Evolutionary conservation across 1,284 basidiomycete species (phyloP).

Genomic region (Apiotrichum brassicae): DNA sequence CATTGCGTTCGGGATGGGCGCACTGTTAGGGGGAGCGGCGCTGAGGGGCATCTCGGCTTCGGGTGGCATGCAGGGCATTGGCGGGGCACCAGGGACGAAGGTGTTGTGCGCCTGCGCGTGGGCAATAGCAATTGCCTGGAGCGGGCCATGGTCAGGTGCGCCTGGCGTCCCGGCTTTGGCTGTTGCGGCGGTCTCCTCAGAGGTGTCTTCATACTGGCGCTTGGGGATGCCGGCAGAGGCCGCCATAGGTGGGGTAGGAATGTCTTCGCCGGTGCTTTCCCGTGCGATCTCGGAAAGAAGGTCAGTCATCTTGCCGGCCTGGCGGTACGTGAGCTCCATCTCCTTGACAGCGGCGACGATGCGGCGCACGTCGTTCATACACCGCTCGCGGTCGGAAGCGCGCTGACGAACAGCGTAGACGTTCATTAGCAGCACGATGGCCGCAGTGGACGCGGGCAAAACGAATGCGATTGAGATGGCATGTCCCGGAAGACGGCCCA

Average conservation of each 20-base stretch:
- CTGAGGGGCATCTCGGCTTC: not conserved
- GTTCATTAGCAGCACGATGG: constrained; percentile 62
- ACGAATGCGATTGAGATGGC: constrained; percentile 31
- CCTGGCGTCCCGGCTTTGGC: constrained; percentile 6
- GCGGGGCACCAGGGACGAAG: constrained; percentile 1
- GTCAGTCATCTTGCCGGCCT: constrained; percentile 42
- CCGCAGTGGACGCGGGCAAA: constrained; percentile 56
- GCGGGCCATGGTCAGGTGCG: constrained; percentile 9
- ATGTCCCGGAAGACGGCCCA: constrained; percentile 47
- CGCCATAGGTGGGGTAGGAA: not conserved
- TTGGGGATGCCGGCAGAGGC: constrained; percentile 9
- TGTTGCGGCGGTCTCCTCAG: not conserved
- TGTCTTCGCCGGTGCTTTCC: constrained; percentile 12
- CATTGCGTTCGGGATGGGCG: not conserved
- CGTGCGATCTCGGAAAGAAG: constrained; percentile 27
- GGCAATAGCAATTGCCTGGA: not conserved
- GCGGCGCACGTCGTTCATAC: constrained; percentile 64
- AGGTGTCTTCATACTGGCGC: constrained; percentile 7
- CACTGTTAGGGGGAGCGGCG: too few species aligned
- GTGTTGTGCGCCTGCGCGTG: constrained; percentile 7
- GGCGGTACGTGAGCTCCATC: constrained; percentile 53
- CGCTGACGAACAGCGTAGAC: constrained; percentile 66
- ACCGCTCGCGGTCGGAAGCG: constrained; percentile 54
- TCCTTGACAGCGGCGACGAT: constrained; percentile 58
- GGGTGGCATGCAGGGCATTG: not conserved